Evolutionary conservation across 768 basidiomycete species (phyloP), one percentile per base, ranked within the genome.

Genomic region (Rhizopogon roseolus): DNA sequence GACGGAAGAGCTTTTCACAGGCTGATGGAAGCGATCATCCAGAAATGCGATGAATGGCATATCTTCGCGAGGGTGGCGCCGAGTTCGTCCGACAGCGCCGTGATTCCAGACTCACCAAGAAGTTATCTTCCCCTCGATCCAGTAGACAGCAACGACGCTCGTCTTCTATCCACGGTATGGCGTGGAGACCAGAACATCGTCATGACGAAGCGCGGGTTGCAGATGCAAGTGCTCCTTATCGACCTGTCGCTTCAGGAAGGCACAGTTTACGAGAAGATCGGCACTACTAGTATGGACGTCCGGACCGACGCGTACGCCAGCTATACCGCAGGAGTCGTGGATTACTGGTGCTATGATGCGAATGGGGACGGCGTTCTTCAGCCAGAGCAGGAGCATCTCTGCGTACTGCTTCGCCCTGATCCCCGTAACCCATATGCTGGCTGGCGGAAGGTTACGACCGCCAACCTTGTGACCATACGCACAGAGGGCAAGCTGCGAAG

Each of bases 201-300:
- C 40, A 62, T 70, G 68, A 70, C 66, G 6, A 70, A 67, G 44
- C 64, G 66, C 38, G 66, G 68, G n/a, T 44, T 67, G 25, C 62
- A 70, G 19, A 51, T 67, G 27, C 64, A 60, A 22, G 34, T 70
- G 2, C 56, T 67, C 38, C 22, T 64, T 1, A 40, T 66, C 17
- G 49, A 60, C 13, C 44, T 70, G 10, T 64, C 63, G 3, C 65
- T 59, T 13, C 14, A 57, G 2, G 52, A 46, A 2, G 36, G 58
- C 29, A 54, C 41, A 32, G 34, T 67, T 17, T 51, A 62, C 32
- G 66, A 67, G 42, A 60, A 56, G 4, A 34, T 6, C 4, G 57
- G 55, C 14, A 44, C 36, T 1, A n/a, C n/a, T n/a, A n/a, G n/a
- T n/a, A 9, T 8, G 16, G 44, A 25, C 19, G 44, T 44, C 4